phyloP scores from a whole-genome alignment of 306 rosid species.

The Citrullus colocynthis region DNA sequence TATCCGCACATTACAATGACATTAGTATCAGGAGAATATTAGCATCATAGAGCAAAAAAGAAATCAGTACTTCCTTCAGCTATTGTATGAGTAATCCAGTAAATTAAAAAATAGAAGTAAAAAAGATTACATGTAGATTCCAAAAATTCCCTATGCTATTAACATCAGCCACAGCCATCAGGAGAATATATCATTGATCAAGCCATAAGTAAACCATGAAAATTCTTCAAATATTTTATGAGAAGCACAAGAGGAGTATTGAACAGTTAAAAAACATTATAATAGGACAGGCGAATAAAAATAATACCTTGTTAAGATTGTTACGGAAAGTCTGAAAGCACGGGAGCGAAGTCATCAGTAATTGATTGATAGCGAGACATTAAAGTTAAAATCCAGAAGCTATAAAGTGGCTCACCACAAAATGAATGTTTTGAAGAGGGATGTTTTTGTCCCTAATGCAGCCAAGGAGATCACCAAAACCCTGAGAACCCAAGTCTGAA shows the following conservation, averaged over 20 bases:
- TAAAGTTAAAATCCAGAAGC: slow-evolving; percentile 6
- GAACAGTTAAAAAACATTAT: neutral
- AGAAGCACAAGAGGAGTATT: neutral
- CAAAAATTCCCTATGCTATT: neutral
- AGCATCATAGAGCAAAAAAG: neutral
- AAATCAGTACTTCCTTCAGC: neutral
- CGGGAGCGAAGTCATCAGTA: slow-evolving; percentile 6
- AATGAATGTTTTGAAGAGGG: slow-evolving; percentile 87
- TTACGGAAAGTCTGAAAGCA: slow-evolving; percentile 73
- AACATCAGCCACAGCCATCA: neutral
- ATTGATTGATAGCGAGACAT: slow-evolving; percentile 9
- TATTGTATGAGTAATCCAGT: neutral
- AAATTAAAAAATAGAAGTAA: neutral
- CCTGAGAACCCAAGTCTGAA: slow-evolving; percentile 81
- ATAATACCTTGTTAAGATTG: slow-evolving; percentile 82
- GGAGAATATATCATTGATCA: neutral
- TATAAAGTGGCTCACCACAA: slow-evolving; percentile 56
- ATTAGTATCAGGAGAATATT: neutral
- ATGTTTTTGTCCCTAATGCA: slow-evolving; percentile 75
- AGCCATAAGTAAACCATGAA: neutral
- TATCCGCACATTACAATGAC: neutral
- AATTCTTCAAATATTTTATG: neutral
- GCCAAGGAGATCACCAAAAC: slow-evolving; percentile 81
- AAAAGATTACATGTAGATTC: neutral
- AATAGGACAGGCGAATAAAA: neutral